These are phyloP conservation scores for Melastoma candidum DNA, from an alignment of 441 rosid species.

Conservation along the genomic window DNA sequence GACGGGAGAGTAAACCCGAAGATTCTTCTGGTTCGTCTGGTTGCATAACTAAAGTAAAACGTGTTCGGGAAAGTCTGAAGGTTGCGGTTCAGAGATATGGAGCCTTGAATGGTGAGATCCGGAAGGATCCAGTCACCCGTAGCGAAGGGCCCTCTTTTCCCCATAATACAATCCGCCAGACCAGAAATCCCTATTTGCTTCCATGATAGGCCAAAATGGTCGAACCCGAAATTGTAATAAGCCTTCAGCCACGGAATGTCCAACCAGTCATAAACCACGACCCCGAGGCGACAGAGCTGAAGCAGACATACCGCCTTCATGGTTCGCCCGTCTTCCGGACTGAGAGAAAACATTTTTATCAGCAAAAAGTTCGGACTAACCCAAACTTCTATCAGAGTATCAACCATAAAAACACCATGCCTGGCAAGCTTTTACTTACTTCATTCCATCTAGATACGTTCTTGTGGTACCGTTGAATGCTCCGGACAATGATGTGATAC, in stretches of 20 bases:
- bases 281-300: constrained; percentile 79
- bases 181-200: constrained; percentile 52
- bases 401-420: background rate
- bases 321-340: constrained; percentile 60
- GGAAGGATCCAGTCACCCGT: constrained; percentile 96
- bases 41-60: constrained; percentile 85
- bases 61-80: constrained; percentile 71
- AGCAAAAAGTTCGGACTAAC: background rate
- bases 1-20: constrained; percentile 74
- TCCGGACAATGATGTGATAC: constrained; percentile 84
- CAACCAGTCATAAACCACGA: constrained; percentile 80
- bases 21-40: constrained; percentile 63
- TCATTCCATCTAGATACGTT: constrained; percentile 91
- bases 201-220: constrained; percentile 81
- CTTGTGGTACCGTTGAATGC: constrained; percentile 98
- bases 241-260: constrained; percentile 72
- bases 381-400: background rate
- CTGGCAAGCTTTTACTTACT: constrained; percentile 29
- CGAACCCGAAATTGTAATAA: constrained; percentile 91
- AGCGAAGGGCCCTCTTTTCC: constrained; percentile 77
- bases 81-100: constrained; percentile 49
- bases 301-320: constrained; percentile 75
- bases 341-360: constrained; percentile 14
- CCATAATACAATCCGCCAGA: constrained; percentile 58
- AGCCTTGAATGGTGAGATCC: constrained; percentile 88